Evolutionary conservation across 306 rosid species (phyloP).

Genomic region (Trichosanthes truncata): DNA sequence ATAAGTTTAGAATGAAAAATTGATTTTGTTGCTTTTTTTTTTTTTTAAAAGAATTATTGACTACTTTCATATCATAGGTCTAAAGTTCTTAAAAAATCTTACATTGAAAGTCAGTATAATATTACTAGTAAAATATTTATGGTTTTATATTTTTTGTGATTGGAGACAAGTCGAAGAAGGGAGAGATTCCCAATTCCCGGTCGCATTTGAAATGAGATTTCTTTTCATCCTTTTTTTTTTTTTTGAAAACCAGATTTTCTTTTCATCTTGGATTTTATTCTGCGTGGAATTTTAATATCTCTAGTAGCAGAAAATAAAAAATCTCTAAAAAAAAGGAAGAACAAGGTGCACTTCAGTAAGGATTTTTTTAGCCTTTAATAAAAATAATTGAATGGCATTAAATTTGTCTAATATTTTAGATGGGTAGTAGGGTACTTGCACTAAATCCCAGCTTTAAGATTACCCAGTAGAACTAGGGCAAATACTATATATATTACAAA

Average conservation of each 20-base stretch:
- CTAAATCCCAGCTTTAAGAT: background rate
- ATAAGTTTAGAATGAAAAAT: too few species aligned
- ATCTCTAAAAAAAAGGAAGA: background rate
- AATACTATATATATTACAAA: too few species aligned
- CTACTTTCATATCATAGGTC: background rate
- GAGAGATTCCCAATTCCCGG: background rate
- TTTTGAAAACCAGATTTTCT: too few species aligned
- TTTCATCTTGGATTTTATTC: background rate
- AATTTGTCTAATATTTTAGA: background rate
- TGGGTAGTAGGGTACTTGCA: background rate
- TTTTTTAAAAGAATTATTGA: background rate
- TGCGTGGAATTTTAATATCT: background rate
- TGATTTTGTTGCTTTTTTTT: too few species aligned
- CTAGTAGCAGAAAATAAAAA: background rate
- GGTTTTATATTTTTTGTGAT: background rate
- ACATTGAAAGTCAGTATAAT: too few species aligned
- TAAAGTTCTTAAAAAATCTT: too few species aligned
- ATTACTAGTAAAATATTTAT: background rate
- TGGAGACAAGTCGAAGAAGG: background rate
- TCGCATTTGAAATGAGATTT: background rate
- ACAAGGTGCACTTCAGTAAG: background rate
- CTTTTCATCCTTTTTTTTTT: too few species aligned
- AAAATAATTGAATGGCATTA: background rate
- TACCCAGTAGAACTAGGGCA: background rate
- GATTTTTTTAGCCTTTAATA: background rate